Evolutionary conservation across 1,139 yeast genomes (phyloP).

Genomic region (Yamadazyma spencermartinsiae): DNA sequence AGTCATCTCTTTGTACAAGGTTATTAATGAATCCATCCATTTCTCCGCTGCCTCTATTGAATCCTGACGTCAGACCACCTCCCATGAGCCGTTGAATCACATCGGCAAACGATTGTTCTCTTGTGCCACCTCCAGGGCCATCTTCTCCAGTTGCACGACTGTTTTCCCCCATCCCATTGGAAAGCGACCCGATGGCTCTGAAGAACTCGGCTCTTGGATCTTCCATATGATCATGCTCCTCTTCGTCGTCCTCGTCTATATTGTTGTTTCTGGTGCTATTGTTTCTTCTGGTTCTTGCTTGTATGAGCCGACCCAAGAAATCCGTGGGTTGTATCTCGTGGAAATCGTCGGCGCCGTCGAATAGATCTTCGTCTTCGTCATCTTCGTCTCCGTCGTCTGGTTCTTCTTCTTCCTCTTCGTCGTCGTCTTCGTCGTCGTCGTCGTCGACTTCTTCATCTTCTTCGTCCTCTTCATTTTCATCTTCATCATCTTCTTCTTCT

Average conservation of each 20-base stretch:
- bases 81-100: constrained; percentile 40
- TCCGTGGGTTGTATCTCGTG: constrained; percentile 27
- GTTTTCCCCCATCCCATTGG: constrained; percentile 1
- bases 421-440: constrained; percentile 16
- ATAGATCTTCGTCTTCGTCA: constrained; percentile 21
- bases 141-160: constrained; percentile 6
- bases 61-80: constrained; percentile 33
- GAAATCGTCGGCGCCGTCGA: constrained; percentile 20
- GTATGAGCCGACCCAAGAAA: constrained; percentile 25
- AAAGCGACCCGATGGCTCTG: constrained; percentile 21
- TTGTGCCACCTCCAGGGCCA: constrained; percentile 3
- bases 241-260: constrained; percentile 19
- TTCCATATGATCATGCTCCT: constrained; percentile 14
- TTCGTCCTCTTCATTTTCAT: constrained; percentile 10
- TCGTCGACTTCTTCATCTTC: constrained; percentile 9
- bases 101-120: constrained; percentile 30
- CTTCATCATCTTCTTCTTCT: constrained; percentile 12
- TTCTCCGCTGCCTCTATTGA: constrained; percentile 26
- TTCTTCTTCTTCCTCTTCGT: constrained; percentile 21
- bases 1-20: constrained; percentile 45
- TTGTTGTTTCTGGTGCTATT: constrained; percentile 5
- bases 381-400: constrained; percentile 17
- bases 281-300: constrained; percentile 18
- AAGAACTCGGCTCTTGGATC: constrained; percentile 30
- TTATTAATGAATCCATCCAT: constrained; percentile 43